phyloP scores from a whole-genome alignment of 2,329 filamentous ascomycete species.

The Venturiaceae sp. region DNA sequence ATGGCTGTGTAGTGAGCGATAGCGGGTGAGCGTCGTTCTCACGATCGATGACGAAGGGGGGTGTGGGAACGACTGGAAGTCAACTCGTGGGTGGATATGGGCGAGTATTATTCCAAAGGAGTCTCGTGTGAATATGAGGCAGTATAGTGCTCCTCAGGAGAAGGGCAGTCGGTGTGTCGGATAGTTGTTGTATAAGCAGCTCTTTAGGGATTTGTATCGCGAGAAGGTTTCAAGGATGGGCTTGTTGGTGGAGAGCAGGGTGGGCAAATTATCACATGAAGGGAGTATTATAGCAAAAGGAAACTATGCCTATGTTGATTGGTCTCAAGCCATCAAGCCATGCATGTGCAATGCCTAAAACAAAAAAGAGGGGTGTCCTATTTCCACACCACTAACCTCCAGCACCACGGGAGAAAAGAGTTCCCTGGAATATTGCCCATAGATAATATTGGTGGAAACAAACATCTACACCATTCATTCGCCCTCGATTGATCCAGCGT shows the following conservation, averaged over 20 bases:
- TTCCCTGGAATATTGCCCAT: too few species aligned
- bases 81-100: neutral
- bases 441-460: too few species aligned
- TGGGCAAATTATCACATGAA: neutral
- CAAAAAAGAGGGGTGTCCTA: neutral
- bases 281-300: neutral
- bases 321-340: neutral
- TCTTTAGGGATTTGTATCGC: constrained; percentile 1
- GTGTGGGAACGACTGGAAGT: neutral
- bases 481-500: too few species aligned
- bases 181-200: neutral
- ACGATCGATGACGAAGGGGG: constrained; percentile 6
- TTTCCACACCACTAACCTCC: too few species aligned
- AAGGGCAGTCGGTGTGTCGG: neutral
- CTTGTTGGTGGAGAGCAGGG: neutral
- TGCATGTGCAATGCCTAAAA: neutral
- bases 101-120: too few species aligned
- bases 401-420: too few species aligned
- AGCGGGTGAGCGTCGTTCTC: neutral
- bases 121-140: neutral
- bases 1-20: neutral
- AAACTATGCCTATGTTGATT: neutral
- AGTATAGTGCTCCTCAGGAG: neutral
- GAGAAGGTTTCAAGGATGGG: constrained; percentile 1
- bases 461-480: too few species aligned